A percentile compares a stretch with the other conserved stretches of the same genome.
Evolutionary conservation across 2,329 filamentous ascomycete species (phyloP).

Genomic region (Diaporthe sp.): DNA sequence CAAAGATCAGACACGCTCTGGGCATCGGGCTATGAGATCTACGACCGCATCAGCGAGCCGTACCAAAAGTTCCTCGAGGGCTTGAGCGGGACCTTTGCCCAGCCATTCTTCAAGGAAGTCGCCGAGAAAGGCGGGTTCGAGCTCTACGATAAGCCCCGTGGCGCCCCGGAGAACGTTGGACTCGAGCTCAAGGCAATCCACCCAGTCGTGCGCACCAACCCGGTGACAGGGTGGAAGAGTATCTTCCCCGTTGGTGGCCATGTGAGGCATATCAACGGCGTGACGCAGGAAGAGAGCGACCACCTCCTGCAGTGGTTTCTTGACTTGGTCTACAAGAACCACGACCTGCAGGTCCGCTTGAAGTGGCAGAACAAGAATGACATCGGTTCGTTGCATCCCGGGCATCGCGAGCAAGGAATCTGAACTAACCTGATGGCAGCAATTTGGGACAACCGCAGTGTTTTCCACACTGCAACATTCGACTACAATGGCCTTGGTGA

Average conservation of each 20-base stretch:
- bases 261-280: conserved; percentile 58
- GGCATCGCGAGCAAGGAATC: background rate
- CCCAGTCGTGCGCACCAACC: conserved; percentile 72
- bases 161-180: conserved; percentile 69
- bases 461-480: conserved; percentile 71
- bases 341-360: conserved; percentile 64
- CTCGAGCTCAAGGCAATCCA: conserved; percentile 63
- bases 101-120: conserved; percentile 56
- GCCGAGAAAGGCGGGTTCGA: conserved; percentile 57
- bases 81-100: conserved; percentile 60
- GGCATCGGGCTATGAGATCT: conserved; percentile 62
- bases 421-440: conserved; percentile 48
- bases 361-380: conserved; percentile 62
- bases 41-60: conserved; percentile 62
- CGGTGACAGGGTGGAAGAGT: conserved; percentile 74
- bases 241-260: conserved; percentile 61
- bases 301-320: conserved; percentile 59
- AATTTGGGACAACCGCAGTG: conserved; percentile 74
- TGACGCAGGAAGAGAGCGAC: conserved; percentile 58
- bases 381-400: conserved; percentile 49
- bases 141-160: conserved; percentile 62
- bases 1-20: conserved; percentile 56
- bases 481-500: conserved; percentile 68
- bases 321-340: conserved; percentile 59
- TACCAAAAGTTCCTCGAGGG: conserved; percentile 63